A percentile compares a stretch with the other conserved stretches of the same genome.
phyloP scores from a whole-genome alignment of 768 basidiomycete genomes.

The Gautieria morchelliformis region DNA sequence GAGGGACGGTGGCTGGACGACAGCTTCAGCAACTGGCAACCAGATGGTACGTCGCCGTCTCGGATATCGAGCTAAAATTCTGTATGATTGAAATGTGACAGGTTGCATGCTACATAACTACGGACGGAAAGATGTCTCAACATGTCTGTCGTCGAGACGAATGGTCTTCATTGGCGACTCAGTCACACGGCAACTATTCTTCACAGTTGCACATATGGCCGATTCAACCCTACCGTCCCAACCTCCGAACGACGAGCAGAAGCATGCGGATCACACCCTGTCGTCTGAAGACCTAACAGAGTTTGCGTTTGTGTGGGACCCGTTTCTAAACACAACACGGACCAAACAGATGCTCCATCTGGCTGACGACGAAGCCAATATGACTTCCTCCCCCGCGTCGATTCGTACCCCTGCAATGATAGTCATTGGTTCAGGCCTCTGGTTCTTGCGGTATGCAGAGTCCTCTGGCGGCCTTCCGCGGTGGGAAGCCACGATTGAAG shows the following conservation, averaged over 20 bases:
- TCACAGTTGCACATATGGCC: conserved; percentile 53
- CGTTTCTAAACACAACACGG: conserved; percentile 64
- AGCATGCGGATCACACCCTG: conserved; percentile 58
- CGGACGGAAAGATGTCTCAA: conserved; percentile 38
- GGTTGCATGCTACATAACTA: conserved; percentile 77
- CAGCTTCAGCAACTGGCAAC: conserved; percentile 70
- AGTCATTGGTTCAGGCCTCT: conserved; percentile 78
- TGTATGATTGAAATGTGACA: conserved; percentile 19
- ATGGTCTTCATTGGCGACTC: conserved; percentile 83
- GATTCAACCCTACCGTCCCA: conserved; percentile 46
- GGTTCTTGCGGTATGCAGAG: conserved; percentile 75
- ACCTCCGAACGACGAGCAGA: conserved; percentile 46
- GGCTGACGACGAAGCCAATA: conserved; percentile 9
- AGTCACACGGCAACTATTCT: conserved; percentile 70
- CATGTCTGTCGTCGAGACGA: conserved; percentile 48
- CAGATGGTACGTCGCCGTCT: conserved; percentile 48
- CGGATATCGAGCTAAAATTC: conserved; percentile 7
- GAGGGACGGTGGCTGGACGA: conserved; percentile 73
- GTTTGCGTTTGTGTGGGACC: conserved; percentile 74
- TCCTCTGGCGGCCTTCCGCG: conserved; percentile 63
- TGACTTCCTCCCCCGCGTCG: conserved; percentile 17
- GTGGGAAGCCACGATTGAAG: conserved; percentile 71
- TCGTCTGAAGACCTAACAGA: conserved; percentile 35
- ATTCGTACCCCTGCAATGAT: conserved; percentile 46
- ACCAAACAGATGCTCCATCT: conserved; percentile 37